phyloP scores from a whole-genome alignment of 2,329 filamentous ascomycete species.

The Microdochium nivale region DNA sequence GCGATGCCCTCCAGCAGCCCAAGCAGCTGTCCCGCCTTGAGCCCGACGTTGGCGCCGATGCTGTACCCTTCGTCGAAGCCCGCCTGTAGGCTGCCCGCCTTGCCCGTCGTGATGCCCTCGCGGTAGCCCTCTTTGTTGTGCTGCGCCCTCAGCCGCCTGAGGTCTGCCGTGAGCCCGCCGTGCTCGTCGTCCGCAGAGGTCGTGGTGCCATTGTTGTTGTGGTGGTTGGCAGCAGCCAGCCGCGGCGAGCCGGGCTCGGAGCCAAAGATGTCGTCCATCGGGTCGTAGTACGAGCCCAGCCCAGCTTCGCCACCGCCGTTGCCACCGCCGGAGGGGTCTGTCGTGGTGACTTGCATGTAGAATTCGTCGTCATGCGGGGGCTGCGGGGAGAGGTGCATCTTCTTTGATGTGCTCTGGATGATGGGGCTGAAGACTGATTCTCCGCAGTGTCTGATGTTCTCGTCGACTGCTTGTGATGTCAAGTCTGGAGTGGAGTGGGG shows the following conservation, averaged over 20 bases:
- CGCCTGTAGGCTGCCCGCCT: slow-evolving; percentile 66
- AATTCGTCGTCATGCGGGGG: neutral
- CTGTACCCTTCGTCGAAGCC: slow-evolving; percentile 90
- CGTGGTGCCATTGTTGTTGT: neutral
- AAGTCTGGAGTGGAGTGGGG: neutral
- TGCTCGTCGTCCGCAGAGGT: neutral
- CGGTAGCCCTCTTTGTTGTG: slow-evolving; percentile 85
- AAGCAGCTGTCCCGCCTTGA: slow-evolving; percentile 64
- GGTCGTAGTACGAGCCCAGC: neutral
- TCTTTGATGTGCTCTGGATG: neutral
- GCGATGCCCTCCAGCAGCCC: slow-evolving; percentile 69
- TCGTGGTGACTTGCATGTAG: neutral
- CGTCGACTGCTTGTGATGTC: neutral
- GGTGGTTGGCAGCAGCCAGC: neutral
- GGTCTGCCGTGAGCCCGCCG: slow-evolving; percentile 46
- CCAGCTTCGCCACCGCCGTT: neutral
- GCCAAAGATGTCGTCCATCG: neutral
- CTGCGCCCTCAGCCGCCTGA: slow-evolving; percentile 63
- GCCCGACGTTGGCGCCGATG: slow-evolving; percentile 72
- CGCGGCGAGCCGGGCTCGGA: neutral
- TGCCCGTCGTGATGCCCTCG: slow-evolving; percentile 72
- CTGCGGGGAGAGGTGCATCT: neutral
- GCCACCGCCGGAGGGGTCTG: neutral
- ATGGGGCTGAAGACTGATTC: too few relatives aligned
- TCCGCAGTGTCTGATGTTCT: neutral